Evolutionary conservation across 768 basidiomycete genomes (phyloP), one percentile per base, ranked within the genome.

Genomic region (Collybia sp.): DNA sequence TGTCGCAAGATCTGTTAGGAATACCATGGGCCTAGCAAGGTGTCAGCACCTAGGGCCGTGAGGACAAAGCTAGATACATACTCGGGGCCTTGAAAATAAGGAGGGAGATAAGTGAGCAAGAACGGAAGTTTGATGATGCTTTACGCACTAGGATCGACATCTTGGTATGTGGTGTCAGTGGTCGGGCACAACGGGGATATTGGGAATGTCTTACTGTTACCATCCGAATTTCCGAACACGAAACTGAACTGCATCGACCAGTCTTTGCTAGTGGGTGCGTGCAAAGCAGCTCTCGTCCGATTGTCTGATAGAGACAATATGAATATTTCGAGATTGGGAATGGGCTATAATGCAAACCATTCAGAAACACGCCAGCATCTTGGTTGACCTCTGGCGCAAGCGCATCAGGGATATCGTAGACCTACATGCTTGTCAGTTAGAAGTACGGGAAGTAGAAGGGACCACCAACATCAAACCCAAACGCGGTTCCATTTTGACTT

Each of bases 1-100:
- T 11, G 78, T 73, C 3, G 84, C 83, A n/a, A 86, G 70, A 20
- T 82, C 82, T 1, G 73, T 68, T 25, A 87, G 64, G 60, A 84
- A 85, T 17, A 65, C 71, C 70, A 83, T 83, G 4, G 84, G 76
- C 51, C 82, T 84, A 36, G 20, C 15, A 19, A 9, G 36, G 43
- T 43, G 43, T 15, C 38, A 10, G 13, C 19, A 17, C 11, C 31
- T 36, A 38, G 9, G 13, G 13, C 13, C 19, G 9, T 20, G 12
- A n/a, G 2, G 34, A 15, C 30, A 12, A 33, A 42, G 30, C 16
- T 34, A 18, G 20, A 30, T n/a, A 57, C 67, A 52, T 50, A 71
- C 68, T 60, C 58, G 20, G 63, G 61, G 53, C 68, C 67, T 67
- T 40, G 16, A 30, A 36, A 36, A 25, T n/a, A n/a, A n/a, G n/a